Conservation (phyloP, 148 eudicot genomes). For the Arctostaphylos glauca region DNA sequence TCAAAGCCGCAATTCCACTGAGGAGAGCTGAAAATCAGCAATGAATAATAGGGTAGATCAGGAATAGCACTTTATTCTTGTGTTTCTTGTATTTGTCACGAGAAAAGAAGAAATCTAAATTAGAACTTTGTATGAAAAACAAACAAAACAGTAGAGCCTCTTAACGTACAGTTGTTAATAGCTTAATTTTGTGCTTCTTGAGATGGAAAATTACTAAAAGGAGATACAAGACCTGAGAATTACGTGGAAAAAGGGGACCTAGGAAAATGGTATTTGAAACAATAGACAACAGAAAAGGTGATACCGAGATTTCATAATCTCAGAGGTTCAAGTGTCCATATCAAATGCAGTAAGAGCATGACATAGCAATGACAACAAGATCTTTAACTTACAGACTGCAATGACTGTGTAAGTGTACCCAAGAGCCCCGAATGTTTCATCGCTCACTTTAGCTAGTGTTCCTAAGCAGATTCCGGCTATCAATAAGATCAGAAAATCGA, state of each 20-base stretch:
- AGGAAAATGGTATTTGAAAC: background rate
- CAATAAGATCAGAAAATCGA: conserved; percentile 82
- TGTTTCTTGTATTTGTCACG: background rate
- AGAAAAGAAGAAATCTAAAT: background rate
- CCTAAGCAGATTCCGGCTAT: conserved; percentile 90
- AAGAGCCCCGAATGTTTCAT: conserved; percentile 77
- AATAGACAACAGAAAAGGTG: background rate
- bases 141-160: background rate
- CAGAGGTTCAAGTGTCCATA: background rate
- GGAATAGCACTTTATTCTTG: background rate
- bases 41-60: conserved; percentile 9
- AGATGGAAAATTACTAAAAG: background rate
- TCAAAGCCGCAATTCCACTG: conserved; percentile 60
- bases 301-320: background rate
- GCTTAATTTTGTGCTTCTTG: background rate
- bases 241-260: background rate
- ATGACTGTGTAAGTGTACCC: conserved; percentile 92
- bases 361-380: background rate
- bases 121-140: background rate
- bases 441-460: conserved; percentile 88
- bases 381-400: conserved; percentile 75
- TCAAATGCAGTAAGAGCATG: background rate
- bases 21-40: conserved; percentile 55
- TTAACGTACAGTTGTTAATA: background rate
- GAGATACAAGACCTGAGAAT: background rate